Evolutionary conservation across 768 basidiomycete species (phyloP).

Genomic region (Lactarius sanguifluus): DNA sequence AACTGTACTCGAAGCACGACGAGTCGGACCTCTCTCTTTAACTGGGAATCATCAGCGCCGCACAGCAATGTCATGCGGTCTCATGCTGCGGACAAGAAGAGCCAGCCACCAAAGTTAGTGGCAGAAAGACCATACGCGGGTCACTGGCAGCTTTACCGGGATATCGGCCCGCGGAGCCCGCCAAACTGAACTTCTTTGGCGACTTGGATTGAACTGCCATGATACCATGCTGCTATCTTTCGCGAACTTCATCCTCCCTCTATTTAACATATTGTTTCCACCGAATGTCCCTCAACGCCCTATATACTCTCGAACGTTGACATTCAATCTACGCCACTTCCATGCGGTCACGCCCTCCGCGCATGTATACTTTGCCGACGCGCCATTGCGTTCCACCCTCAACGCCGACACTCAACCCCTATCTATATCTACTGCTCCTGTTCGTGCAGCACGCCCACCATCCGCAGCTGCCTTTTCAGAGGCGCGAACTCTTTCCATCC

Average conservation of each 20-base stretch:
- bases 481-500: slow-evolving; percentile 18
- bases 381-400: slow-evolving; percentile 32
- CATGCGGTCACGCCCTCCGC: slow-evolving; percentile 50
- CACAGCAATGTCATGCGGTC: slow-evolving; percentile 3
- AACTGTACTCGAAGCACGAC: background rate
- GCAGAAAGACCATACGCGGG: background rate
- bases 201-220: background rate
- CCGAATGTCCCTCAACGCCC: slow-evolving; percentile 1
- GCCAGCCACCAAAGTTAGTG: background rate
- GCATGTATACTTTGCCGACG: slow-evolving; percentile 57
- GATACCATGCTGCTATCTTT: slow-evolving; percentile 2
- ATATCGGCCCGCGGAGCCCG: background rate
- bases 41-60: background rate
- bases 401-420: slow-evolving; percentile 16
- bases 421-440: background rate
- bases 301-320: slow-evolving; percentile 5
- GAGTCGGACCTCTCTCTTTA: background rate
- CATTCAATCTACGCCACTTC: slow-evolving; percentile 61
- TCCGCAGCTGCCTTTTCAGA: slow-evolving; percentile 6
- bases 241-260: slow-evolving; percentile 1
- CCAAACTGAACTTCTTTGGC: background rate
- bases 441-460: slow-evolving; percentile 17
- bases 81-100: background rate
- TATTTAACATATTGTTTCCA: slow-evolving; percentile 8
- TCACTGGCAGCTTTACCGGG: background rate